Conservation (phyloP, 345 rosid species). For the Melastoma malabathricum region DNA sequence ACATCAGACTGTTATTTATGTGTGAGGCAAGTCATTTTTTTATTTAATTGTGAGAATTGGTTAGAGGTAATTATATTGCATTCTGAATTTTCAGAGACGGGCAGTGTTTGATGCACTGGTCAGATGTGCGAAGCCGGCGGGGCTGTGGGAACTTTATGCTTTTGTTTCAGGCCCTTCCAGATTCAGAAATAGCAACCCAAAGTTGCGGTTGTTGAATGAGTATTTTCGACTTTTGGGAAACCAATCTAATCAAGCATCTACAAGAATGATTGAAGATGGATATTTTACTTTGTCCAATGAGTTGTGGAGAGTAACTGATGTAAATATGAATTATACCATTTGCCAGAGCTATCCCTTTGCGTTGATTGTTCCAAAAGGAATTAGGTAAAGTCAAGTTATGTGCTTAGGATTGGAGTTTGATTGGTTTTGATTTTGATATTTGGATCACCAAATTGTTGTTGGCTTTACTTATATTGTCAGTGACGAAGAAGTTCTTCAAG, state of each 20-base stretch:
- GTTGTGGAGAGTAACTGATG: conserved; percentile 72
- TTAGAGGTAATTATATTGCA: not conserved
- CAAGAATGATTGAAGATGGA: conserved; percentile 49
- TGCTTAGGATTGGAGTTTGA: too few species aligned
- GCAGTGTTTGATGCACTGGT: conserved; percentile 44
- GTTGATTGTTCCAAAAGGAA: conserved; percentile 67
- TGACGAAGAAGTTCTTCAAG: conserved; percentile 76
- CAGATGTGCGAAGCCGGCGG: conserved; percentile 47
- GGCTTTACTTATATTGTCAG: conserved; percentile 20
- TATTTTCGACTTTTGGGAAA: conserved; percentile 83
- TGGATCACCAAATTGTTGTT: too few species aligned
- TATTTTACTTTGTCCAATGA: conserved; percentile 65
- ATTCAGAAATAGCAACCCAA: conserved; percentile 53
- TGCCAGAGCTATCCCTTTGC: conserved; percentile 88
- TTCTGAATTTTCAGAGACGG: conserved; percentile 52
- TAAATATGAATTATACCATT: conserved; percentile 53
- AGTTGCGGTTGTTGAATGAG: conserved; percentile 78
- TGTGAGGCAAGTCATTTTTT: not conserved
- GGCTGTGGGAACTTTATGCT: conserved; percentile 77
- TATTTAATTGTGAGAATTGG: not conserved
- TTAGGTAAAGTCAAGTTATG: conserved; percentile 36
- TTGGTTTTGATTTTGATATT: not conserved
- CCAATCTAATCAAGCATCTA: conserved; percentile 43
- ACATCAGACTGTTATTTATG: not conserved
- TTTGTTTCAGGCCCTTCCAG: conserved; percentile 70